Evolutionary conservation across 2,329 filamentous ascomycete species (phyloP).

Genomic region (Parascedosporium putredinis): DNA sequence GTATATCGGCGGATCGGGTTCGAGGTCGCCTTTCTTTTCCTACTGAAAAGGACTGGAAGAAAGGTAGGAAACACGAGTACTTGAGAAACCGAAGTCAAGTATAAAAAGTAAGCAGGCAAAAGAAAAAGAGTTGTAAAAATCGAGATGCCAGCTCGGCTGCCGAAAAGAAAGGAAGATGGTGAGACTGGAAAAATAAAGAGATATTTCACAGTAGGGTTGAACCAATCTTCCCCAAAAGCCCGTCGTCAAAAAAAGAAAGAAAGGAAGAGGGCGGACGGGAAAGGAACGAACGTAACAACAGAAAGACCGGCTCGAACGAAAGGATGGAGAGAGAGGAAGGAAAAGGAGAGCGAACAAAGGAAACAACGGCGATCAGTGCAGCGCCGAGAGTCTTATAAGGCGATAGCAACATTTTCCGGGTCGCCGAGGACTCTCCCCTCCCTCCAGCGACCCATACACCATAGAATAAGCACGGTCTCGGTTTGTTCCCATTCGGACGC

Average conservation of each 20-base stretch:
- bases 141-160: conserved; percentile 6
- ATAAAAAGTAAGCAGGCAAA: too few species aligned
- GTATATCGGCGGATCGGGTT: too few species aligned
- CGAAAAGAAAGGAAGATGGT: not conserved
- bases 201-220: not conserved
- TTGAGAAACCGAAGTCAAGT: too few species aligned
- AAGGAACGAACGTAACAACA: conserved; percentile 6
- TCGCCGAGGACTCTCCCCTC: too few species aligned
- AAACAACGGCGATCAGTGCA: conserved; percentile 6
- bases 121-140: conserved; percentile 2
- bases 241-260: not conserved
- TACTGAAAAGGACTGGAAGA: not conserved
- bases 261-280: not conserved
- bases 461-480: not conserved
- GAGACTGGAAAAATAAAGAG: not conserved
- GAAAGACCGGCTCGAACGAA: conserved; percentile 1
- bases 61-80: not conserved
- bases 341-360: conserved; percentile 8
- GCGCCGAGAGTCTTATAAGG: conserved; percentile 7
- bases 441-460: too few species aligned
- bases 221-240: not conserved
- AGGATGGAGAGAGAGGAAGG: not conserved
- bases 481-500: not conserved
- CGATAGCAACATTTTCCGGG: not conserved
- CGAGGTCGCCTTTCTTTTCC: not conserved